phyloP scores from a whole-genome alignment of 331 rosid species.

The Prunus yedoensis region DNA sequence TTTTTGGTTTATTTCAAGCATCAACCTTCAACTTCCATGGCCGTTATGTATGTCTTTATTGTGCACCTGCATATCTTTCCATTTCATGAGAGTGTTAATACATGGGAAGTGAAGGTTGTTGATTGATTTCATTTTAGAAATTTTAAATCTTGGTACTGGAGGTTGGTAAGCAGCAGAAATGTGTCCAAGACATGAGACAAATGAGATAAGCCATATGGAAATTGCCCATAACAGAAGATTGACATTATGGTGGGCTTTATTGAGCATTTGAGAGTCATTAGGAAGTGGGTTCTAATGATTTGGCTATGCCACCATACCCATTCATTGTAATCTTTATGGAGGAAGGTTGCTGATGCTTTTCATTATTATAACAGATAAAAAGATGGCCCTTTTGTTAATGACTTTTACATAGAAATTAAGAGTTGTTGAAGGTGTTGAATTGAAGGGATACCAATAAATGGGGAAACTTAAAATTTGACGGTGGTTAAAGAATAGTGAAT shows the following conservation, averaged over 20 bases:
- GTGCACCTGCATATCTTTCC: slow-evolving; percentile 1
- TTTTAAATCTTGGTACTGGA: background rate
- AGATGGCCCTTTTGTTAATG: slow-evolving; percentile 9
- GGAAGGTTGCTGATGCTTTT: slow-evolving; percentile 29
- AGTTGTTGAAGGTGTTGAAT: slow-evolving; percentile 24
- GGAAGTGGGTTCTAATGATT: slow-evolving; percentile 29
- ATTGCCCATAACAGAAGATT: slow-evolving; percentile 1
- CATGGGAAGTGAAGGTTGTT: background rate
- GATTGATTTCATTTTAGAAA: background rate
- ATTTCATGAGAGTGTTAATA: slow-evolving; percentile 2
- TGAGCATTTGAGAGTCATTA: slow-evolving; percentile 4
- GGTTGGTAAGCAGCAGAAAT: slow-evolving; percentile 12
- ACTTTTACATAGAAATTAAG: background rate
- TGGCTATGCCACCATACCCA: slow-evolving; percentile 18
- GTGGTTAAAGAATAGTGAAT: slow-evolving; percentile 19
- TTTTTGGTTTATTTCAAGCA: background rate
- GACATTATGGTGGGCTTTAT: slow-evolving; percentile 6
- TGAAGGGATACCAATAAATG: slow-evolving; percentile 17
- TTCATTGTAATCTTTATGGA: slow-evolving; percentile 31
- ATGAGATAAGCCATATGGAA: background rate
- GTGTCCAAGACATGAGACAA: slow-evolving; percentile 1
- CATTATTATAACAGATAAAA: background rate
- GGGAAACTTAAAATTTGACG: background rate
- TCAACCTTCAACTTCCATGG: background rate
- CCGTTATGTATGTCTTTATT: background rate